Evolutionary conservation across 192 early-diverging fungal genomes (phyloP).

Genomic region (Podila epigama): DNA sequence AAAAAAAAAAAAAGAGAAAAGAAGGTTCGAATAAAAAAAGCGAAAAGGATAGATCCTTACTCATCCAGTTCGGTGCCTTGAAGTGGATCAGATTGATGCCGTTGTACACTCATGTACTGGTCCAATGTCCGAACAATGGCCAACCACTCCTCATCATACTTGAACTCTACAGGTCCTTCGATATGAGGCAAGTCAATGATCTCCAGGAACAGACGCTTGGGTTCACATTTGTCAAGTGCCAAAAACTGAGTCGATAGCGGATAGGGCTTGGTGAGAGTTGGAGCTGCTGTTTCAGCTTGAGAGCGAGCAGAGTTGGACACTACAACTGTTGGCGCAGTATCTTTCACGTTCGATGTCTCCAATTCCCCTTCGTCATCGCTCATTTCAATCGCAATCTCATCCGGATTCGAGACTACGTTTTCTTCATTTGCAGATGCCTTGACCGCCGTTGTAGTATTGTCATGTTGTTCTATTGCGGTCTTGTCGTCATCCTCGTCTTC

Average conservation of each 20-base stretch:
- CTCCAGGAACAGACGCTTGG: slow-evolving; percentile 78
- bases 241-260: slow-evolving; percentile 78
- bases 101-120: slow-evolving; percentile 56
- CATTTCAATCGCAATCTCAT: slow-evolving; percentile 63
- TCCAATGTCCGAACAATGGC: slow-evolving; percentile 74
- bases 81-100: slow-evolving; percentile 59
- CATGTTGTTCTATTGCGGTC: slow-evolving; percentile 50
- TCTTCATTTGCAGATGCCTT: neutral
- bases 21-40: neutral
- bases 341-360: neutral
- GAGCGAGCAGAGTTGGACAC: neutral
- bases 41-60: too few relatives aligned
- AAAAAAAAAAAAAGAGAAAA: slow-evolving; percentile 9
- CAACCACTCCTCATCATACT: slow-evolving; percentile 89
- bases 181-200: slow-evolving; percentile 58
- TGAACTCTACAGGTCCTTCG: slow-evolving; percentile 58
- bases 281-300: neutral
- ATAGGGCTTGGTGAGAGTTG: slow-evolving; percentile 12
- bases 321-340: too few relatives aligned
- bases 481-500: slow-evolving; percentile 52
- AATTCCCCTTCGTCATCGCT: slow-evolving; percentile 43
- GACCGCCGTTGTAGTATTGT: slow-evolving; percentile 13
- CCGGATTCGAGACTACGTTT: slow-evolving; percentile 60
- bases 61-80: slow-evolving; percentile 47
- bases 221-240: slow-evolving; percentile 94